Evolutionary conservation across 2,329 filamentous ascomycete genomes (phyloP).

Genomic region (Teratosphaeriaceae sp.): DNA sequence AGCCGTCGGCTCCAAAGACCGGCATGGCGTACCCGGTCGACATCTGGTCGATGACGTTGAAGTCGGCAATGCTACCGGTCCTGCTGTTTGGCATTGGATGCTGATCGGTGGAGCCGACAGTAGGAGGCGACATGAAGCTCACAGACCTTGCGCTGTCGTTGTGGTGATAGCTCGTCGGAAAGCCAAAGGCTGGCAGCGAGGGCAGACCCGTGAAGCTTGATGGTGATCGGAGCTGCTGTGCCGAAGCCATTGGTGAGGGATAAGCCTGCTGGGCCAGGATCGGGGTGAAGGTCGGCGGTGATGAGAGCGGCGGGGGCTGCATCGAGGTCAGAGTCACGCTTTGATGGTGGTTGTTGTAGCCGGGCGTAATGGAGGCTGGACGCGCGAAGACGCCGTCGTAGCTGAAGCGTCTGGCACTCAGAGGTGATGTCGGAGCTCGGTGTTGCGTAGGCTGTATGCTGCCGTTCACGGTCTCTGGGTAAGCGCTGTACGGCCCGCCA

Average conservation of each 20-base stretch:
- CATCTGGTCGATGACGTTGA: slow-evolving; percentile 38
- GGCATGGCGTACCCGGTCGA: slow-evolving; percentile 61
- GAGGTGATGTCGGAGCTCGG: slow-evolving; percentile 7
- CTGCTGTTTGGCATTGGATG: slow-evolving; percentile 17
- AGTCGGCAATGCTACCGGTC: slow-evolving; percentile 19
- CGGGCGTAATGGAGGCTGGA: slow-evolving; percentile 10
- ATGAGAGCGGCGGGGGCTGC: slow-evolving; percentile 21
- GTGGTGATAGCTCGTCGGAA: slow-evolving; percentile 12
- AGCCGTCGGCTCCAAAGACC: slow-evolving; percentile 74
- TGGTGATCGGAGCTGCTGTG: slow-evolving; percentile 17
- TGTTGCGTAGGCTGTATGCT: not conserved
- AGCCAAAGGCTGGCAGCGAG: slow-evolving; percentile 21
- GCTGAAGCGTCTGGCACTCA: slow-evolving; percentile 16
- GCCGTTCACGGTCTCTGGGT: not conserved
- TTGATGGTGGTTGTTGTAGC: slow-evolving; percentile 10
- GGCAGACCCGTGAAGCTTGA: slow-evolving; percentile 17
- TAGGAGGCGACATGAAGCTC: slow-evolving; percentile 19
- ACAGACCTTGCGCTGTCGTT: slow-evolving; percentile 9
- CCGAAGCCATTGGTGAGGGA: slow-evolving; percentile 11
- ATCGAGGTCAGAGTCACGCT: slow-evolving; percentile 16
- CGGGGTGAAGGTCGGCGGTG: slow-evolving; percentile 12
- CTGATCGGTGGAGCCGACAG: slow-evolving; percentile 14
- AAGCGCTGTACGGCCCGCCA: slow-evolving; percentile 1
- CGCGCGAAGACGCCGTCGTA: slow-evolving; percentile 15
- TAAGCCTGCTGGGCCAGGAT: slow-evolving; percentile 19